Conservation (phyloP, 768 basidiomycete species). For the Boletus coccyginus region DNA sequence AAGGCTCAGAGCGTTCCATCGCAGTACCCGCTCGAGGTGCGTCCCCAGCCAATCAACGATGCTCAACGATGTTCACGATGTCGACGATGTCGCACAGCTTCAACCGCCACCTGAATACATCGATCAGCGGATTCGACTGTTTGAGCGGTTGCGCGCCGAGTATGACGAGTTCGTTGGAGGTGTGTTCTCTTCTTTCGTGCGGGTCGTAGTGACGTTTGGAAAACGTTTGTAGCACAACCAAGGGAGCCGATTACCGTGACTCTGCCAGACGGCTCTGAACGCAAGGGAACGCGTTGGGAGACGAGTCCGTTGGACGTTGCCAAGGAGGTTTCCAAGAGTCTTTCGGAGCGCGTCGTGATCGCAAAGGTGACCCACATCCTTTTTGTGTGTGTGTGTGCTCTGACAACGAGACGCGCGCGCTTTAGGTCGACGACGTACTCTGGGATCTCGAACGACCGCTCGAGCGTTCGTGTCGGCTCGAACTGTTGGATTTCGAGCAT, state of each 20-base stretch:
- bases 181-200: slow-evolving; percentile 22
- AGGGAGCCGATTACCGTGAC: slow-evolving; percentile 82
- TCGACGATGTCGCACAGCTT: slow-evolving; percentile 45
- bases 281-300: slow-evolving; percentile 89
- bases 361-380: slow-evolving; percentile 60
- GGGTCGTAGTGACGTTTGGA: neutral
- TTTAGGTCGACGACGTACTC: slow-evolving; percentile 71
- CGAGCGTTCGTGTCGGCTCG: slow-evolving; percentile 78
- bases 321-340: slow-evolving; percentile 79
- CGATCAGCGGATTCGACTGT: slow-evolving; percentile 86
- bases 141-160: slow-evolving; percentile 81
- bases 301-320: slow-evolving; percentile 92
- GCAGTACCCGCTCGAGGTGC: slow-evolving; percentile 64
- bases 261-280: slow-evolving; percentile 80
- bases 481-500: slow-evolving; percentile 90
- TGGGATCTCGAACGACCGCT: slow-evolving; percentile 97
- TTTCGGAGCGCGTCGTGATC: slow-evolving; percentile 89
- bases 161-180: slow-evolving; percentile 79
- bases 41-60: neutral
- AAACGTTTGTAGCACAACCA: slow-evolving; percentile 52
- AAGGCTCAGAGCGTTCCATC: slow-evolving; percentile 34
- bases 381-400: neutral
- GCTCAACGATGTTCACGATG: neutral
- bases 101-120: slow-evolving; percentile 85
- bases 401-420: neutral